Evolutionary conservation across 352 stramenopile genomes (phyloP).

Genomic region (Globisporangium yorkense): DNA sequence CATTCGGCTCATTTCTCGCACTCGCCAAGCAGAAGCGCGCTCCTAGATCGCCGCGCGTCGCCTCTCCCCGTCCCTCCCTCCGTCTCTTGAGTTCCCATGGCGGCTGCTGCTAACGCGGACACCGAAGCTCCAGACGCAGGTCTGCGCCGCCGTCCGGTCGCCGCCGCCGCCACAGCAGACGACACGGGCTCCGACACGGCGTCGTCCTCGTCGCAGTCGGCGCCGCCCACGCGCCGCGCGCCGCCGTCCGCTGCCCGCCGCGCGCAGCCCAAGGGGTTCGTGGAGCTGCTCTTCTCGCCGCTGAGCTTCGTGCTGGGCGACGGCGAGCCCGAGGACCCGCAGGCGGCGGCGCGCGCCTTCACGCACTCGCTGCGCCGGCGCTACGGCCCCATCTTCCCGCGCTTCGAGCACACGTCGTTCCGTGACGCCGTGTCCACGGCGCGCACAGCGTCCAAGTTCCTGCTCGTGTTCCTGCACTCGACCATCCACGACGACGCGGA

Average conservation of each 20-base stretch:
- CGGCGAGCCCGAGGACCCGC: conserved; percentile 58
- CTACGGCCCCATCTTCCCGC: conserved; percentile 57
- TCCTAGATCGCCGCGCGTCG: too few relatives aligned
- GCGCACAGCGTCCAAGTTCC: conserved; percentile 76
- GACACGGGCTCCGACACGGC: conserved; percentile 11
- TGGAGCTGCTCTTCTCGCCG: conserved; percentile 71
- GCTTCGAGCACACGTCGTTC: conserved; percentile 80
- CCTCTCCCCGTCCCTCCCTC: not conserved
- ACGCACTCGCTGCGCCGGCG: conserved; percentile 41
- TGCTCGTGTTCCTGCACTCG: conserved; percentile 82
- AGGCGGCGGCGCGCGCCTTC: conserved; percentile 50
- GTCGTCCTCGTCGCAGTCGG: conserved; percentile 10
- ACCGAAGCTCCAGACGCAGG: conserved; percentile 10
- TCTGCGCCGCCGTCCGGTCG: conserved; percentile 27
- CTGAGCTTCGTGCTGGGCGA: conserved; percentile 72
- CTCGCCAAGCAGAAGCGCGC: too few relatives aligned
- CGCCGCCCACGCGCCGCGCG: not conserved
- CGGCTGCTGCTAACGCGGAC: conserved; percentile 11
- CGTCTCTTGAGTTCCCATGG: not conserved
- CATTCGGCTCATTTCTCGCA: too few relatives aligned
- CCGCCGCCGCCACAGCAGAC: conserved; percentile 4
- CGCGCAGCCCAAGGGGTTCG: conserved; percentile 41
- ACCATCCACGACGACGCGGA: conserved; percentile 78
- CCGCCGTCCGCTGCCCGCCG: not conserved
- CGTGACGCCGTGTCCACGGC: conserved; percentile 73